Conservation (phyloP, 2,329 filamentous ascomycete species). For the Scedosporium dehoogii region DNA sequence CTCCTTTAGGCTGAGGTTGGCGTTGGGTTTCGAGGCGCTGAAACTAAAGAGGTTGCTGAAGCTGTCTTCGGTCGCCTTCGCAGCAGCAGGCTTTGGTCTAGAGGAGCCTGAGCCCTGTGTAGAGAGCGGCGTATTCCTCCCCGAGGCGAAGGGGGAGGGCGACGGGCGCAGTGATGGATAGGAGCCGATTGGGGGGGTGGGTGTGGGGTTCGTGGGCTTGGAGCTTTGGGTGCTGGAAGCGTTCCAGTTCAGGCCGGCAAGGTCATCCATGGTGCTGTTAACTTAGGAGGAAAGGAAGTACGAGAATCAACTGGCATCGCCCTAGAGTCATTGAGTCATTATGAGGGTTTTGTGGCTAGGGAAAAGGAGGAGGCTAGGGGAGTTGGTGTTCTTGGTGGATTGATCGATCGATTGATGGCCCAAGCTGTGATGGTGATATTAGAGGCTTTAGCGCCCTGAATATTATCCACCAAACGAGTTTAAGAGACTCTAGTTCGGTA, state of each 20-base stretch:
- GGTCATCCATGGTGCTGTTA: slow-evolving; percentile 46
- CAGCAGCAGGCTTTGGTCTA: slow-evolving; percentile 30
- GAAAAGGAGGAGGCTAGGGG: not conserved
- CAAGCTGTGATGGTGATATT: no score
- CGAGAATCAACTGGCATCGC: not conserved
- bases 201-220: slow-evolving; percentile 27
- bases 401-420: not conserved
- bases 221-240: slow-evolving; percentile 22
- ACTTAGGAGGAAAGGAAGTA: not conserved
- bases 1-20: slow-evolving; percentile 69
- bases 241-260: slow-evolving; percentile 51
- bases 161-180: slow-evolving; percentile 45
- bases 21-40: slow-evolving; percentile 44
- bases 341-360: not conserved
- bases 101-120: slow-evolving; percentile 33
- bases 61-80: slow-evolving; percentile 55
- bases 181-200: slow-evolving; percentile 31
- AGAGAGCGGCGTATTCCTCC: slow-evolving; percentile 46
- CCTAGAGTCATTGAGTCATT: slow-evolving; percentile 1
- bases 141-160: slow-evolving; percentile 45
- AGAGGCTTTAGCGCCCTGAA: no score
- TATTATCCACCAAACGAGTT: no score
- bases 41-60: slow-evolving; percentile 69
- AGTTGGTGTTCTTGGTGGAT: not conserved
- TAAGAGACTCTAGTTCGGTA: no score